These are phyloP conservation scores for Ceratocystis smalleyi DNA, from an alignment of 2,329 filamentous ascomycete species.

Conservation along the genomic window DNA sequence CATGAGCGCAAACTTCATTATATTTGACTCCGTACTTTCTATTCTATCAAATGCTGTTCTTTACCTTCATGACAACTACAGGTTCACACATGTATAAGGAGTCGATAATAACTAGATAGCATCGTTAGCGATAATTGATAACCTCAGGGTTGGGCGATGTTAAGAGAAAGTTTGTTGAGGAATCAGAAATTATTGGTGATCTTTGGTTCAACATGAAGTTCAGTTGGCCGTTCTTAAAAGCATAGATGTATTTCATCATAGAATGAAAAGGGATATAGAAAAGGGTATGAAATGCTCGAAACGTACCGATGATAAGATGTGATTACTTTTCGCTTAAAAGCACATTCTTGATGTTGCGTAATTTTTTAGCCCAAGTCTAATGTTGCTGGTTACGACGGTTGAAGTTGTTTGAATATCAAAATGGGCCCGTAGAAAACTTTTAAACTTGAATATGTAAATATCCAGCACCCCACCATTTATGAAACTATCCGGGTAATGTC, in stretches of 20 bases:
- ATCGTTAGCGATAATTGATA: background rate
- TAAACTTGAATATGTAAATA: slow-evolving; percentile 9
- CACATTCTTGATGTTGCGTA: no score
- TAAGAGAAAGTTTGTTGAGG: background rate
- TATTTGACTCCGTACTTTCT: no score
- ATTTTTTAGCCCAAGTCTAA: no score
- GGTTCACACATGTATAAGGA: no score
- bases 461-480: slow-evolving; percentile 7
- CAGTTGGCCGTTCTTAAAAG: slow-evolving; percentile 53
- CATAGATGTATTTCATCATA: slow-evolving; percentile 40
- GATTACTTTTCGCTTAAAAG: no score
- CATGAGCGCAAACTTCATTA: no score
- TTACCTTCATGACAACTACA: no score
- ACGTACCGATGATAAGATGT: slow-evolving; percentile 4
- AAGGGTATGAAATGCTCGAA: background rate
- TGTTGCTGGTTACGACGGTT: no score
- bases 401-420: background rate
- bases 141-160: background rate
- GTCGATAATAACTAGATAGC: background rate
- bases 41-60: no score
- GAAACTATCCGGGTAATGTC: background rate
- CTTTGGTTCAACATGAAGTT: slow-evolving; percentile 25
- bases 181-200: slow-evolving; percentile 14
- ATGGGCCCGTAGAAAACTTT: slow-evolving; percentile 3
- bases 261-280: slow-evolving; percentile 17